Evolutionary conservation across 805 yeast genomes (phyloP).

Genomic region (Lipomyces orientalis): DNA sequence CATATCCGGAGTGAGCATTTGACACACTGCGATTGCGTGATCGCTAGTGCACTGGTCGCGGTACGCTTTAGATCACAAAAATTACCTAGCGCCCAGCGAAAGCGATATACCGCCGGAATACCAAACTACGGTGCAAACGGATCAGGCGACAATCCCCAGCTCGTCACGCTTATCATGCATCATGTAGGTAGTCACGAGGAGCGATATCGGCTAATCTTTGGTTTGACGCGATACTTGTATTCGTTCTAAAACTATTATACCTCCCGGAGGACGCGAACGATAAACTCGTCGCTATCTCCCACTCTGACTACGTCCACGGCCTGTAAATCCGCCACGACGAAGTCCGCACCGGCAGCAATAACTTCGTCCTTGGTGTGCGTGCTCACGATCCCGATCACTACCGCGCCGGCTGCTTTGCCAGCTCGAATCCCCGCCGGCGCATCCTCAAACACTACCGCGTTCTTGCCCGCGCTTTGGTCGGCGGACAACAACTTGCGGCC

Average conservation of each 20-base stretch:
- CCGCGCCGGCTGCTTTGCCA: slow-evolving; percentile 83
- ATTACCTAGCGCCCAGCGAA: too few relatives aligned
- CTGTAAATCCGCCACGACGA: slow-evolving; percentile 72
- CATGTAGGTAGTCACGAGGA: too few relatives aligned
- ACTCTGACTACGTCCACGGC: slow-evolving; percentile 8
- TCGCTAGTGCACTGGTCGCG: too few relatives aligned
- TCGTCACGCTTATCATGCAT: too few relatives aligned
- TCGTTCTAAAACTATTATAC: not conserved
- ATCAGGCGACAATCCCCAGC: too few relatives aligned
- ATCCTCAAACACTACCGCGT: slow-evolving; percentile 77
- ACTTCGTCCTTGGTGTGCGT: slow-evolving; percentile 74
- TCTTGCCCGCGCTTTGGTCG: slow-evolving; percentile 1
- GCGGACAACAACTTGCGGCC: slow-evolving; percentile 45
- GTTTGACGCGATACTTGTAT: not conserved
- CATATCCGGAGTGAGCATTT: too few relatives aligned
- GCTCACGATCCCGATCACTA: slow-evolving; percentile 81
- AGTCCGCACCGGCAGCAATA: slow-evolving; percentile 77
- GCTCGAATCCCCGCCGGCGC: slow-evolving; percentile 89
- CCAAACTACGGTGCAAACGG: too few relatives aligned
- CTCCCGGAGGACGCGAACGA: slow-evolving; percentile 3
- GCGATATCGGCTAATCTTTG: not conserved
- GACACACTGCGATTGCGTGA: too few relatives aligned
- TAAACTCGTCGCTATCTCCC: not conserved
- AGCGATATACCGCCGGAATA: too few relatives aligned
- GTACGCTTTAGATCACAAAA: too few relatives aligned